A percentile compares a stretch with the other conserved stretches of the same genome.
phyloP scores from a whole-genome alignment of 169 alveolate genomes.

The Cystoisospora suis region DNA sequence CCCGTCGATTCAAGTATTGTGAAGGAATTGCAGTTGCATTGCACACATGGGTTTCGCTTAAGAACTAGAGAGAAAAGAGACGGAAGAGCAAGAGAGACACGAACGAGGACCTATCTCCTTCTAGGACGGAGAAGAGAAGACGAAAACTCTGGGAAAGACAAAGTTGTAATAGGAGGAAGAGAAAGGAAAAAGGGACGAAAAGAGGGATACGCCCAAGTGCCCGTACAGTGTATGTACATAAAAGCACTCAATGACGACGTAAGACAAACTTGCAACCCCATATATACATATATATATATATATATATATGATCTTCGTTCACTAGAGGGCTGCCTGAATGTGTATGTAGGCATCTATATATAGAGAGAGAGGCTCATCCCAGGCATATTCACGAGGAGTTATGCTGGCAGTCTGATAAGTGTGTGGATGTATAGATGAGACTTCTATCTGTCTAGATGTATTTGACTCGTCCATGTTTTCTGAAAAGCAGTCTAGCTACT shows the following conservation, averaged over 20 bases:
- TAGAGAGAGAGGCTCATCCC: background rate
- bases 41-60: background rate
- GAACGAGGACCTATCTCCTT: background rate
- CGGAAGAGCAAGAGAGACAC: background rate
- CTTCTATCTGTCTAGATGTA: too few relatives aligned
- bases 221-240: background rate
- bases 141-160: background rate
- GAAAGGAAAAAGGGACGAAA: background rate
- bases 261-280: background rate
- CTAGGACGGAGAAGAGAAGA: background rate
- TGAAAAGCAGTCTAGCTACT: background rate
- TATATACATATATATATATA: too few relatives aligned
- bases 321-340: background rate
- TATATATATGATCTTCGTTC: background rate
- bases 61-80: background rate
- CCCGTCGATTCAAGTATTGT: background rate
- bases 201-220: background rate
- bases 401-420: too few relatives aligned
- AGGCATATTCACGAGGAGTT: too few relatives aligned
- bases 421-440: too few relatives aligned
- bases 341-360: too few relatives aligned
- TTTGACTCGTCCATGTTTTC: too few relatives aligned
- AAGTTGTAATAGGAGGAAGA: background rate
- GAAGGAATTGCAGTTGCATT: background rate
- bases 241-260: background rate